Base-by-base conservation (phyloP, 2,329 filamentous ascomycete genomes). In the Cytospora schulzeri region DNA sequence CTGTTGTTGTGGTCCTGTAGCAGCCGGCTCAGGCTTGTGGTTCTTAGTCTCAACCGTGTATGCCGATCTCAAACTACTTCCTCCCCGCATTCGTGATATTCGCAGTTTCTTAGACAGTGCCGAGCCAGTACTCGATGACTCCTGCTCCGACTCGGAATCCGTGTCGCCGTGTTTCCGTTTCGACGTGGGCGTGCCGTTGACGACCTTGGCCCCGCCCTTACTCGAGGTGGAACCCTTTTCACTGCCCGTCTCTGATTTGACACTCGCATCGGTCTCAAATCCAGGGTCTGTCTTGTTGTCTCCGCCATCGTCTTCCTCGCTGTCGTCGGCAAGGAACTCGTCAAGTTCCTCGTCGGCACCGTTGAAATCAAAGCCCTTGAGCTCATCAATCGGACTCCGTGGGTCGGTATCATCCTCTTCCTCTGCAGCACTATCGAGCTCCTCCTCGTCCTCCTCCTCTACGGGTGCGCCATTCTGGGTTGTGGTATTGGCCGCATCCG, bases 301-400 rank as follows among this genome's bases (percentile, higher is more conserved):
- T 31, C 67, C 68, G 17, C 69, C 69, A 62, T 73, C 72, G 53
- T 66, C 67, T 0, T 57, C 63, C 12, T 48, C 69, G 45, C 66
- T 78, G 12, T 70, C 69, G 1, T 71, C 69, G 28, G 83, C 84
- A 69, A 95, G 78, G 69, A 95, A 93, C 54, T 92, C 91, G 17
- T 85, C 86, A 12, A 96, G 78, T 71, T 96, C 92, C 65, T 90
- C 88, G 68, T 92, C 88, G 1, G 85, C 83, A 12, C 79, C 81
- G 5, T 80, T 84, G 81, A 88, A 89, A 72, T 91, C 83, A 62
- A 89, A 86, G 17, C 79, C 77, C 64, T 82, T 81, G 4, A 87
- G 74, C 59, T 82, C 82, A 59, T 87, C 83, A 66, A 87, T 84
- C 2, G 84, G 85, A 22, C 81, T 81, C 1, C 75, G 80, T n/a